Evolutionary conservation across 176 grass and related monocot species (phyloP).

Genomic region (Tuctoria greenei): DNA sequence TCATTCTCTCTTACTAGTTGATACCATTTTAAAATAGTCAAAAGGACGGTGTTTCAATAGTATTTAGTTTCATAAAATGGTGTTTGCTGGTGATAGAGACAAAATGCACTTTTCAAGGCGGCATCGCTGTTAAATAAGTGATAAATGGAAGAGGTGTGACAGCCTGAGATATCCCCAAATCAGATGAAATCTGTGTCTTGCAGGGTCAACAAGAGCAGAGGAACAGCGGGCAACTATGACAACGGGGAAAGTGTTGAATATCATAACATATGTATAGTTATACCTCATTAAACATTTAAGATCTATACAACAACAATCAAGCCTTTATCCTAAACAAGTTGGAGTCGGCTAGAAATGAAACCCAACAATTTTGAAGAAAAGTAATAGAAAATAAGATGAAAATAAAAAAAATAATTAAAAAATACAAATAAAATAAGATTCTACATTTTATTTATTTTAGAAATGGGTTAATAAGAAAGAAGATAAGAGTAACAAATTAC

Average conservation of each 20-base stretch:
- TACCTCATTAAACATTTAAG: conserved; percentile 6
- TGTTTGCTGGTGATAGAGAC: conserved; percentile 1
- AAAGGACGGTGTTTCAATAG: not conserved
- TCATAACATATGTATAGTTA: not conserved
- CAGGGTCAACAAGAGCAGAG: conserved; percentile 10
- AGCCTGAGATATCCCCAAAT: not conserved
- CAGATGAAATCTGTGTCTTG: not conserved
- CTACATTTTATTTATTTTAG: no score
- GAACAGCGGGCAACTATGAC: not conserved
- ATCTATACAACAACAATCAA: no score
- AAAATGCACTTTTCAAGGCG: not conserved
- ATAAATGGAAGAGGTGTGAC: conserved; percentile 4
- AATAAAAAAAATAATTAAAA: no score
- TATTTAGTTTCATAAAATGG: conserved; percentile 8
- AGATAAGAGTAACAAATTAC: no score
- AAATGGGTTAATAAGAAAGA: no score
- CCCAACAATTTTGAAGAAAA: no score
- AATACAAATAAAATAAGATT: no score
- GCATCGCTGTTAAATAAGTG: not conserved
- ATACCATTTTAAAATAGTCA: not conserved
- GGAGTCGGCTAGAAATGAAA: no score
- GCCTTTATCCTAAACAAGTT: no score
- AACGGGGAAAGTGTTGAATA: not conserved
- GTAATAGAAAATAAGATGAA: no score
- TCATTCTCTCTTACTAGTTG: not conserved